Conservation (phyloP, 2,329 filamentous ascomycete genomes). For the Pseudogymnoascus sp. region DNA sequence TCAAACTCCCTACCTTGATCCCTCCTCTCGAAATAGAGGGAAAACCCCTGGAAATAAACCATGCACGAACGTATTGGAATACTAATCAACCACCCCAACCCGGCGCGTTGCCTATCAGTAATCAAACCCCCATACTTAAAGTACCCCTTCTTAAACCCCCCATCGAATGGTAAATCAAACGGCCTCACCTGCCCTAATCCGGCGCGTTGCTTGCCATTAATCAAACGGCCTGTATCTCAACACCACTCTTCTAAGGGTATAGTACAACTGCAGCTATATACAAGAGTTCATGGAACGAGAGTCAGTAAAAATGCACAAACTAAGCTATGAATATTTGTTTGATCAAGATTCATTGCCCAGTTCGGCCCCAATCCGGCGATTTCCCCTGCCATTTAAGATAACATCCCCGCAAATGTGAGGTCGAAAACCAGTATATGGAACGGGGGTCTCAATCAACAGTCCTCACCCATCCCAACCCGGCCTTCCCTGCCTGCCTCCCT, state of each 20-base stretch:
- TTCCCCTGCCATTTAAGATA: not conserved
- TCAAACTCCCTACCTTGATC: not conserved
- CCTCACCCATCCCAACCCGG: not conserved
- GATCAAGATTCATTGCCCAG: not conserved
- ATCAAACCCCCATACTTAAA: no score
- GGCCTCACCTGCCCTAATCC: no score
- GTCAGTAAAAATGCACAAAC: not conserved
- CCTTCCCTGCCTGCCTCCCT: no score
- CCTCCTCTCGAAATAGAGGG: no score
- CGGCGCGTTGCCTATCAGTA: no score
- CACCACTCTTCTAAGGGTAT: not conserved
- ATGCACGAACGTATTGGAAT: no score
- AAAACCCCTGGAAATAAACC: no score
- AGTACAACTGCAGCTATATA: not conserved
- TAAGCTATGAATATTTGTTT: not conserved
- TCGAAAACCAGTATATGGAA: not conserved
- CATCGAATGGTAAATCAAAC: no score
- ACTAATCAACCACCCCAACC: no score
- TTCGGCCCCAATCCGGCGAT: not conserved
- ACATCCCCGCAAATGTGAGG: no score
- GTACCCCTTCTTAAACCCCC: no score
- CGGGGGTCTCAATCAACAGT: not conserved
- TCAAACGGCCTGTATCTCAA: not conserved
- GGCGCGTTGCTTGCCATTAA: no score
- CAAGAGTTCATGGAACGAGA: not conserved